Evolutionary conservation across 352 stramenopile species (phyloP), one percentile per base, ranked within the genome.

Genomic region (Pythium graminicola): DNA sequence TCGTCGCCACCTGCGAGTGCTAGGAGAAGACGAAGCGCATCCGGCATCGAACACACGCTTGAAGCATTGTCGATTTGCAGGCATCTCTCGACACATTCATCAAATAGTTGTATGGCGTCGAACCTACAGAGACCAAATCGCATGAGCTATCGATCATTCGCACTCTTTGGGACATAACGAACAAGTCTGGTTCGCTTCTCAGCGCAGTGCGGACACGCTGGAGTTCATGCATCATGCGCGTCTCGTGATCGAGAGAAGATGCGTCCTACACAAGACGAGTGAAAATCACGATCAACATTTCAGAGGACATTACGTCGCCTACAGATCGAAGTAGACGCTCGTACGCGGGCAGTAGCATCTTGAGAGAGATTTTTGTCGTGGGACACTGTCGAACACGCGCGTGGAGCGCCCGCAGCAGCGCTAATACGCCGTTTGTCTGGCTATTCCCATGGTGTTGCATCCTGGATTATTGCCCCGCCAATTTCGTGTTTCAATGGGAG

Each of bases 311-410:
- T 47, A 29, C 42, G 51, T 14, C 2, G 57, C 75, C 26, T 65
- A 86, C 78, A 29, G 67, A 67, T 22, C 48, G 61, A 50, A 89
- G 62, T 7, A 89, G 66, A 32, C 57, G 72, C 62, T 83, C 58
- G 40, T 77, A 86, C 23, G 64, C 41, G 1, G 63, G 52, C 14
- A 77, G 19, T 1, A 84, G 42, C 29, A 53, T 47, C n/a, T 52
- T 62, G 44, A 89, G 56, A 14, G 42, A 55, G 47, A 53, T 54
- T 53, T 41, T 50, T 19, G 40, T 41, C 19, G 16, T 26, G n/a
- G n/a, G n/a, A 3, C 67, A 54, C 0, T 36, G 32, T 16, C 42
- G 57, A 26, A 85, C n/a, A 24, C 54, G 60, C 5, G 23, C 47
- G 23, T 67, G 67, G 17, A 89, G 62, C 43, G 44, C 54, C 43